Percentiles rank a stretch among this genome's conserved stretches.
Evolutionary conservation across 192 early-diverging fungal genomes (phyloP).

Genomic region (Obelidium mucronatum): DNA sequence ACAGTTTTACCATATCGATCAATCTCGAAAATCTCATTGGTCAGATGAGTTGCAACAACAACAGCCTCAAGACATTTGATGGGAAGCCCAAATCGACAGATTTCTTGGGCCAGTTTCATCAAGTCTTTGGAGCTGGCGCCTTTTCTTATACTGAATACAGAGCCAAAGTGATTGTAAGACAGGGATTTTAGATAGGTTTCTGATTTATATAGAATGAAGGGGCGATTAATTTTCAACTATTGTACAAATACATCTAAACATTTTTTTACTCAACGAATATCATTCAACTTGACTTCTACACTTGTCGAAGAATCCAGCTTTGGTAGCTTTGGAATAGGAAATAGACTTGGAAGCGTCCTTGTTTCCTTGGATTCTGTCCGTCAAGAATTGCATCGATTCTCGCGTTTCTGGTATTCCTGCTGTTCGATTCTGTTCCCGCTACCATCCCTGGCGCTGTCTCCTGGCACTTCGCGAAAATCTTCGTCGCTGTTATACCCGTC

Average conservation of each 20-base stretch:
- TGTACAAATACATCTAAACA: neutral
- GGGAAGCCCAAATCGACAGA: conserved; percentile 43
- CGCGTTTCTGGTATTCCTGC: neutral
- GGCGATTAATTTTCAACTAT: neutral
- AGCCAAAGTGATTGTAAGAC: conserved; percentile 42
- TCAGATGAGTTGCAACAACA: conserved; percentile 41
- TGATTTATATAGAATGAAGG: neutral
- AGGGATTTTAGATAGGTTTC: conserved; percentile 38
- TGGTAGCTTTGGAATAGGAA: conserved; percentile 14
- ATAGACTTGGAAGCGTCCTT: neutral
- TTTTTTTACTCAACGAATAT: neutral
- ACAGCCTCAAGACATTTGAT: conserved; percentile 63
- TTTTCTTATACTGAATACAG: conserved; percentile 50
- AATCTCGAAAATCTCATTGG: conserved; percentile 36
- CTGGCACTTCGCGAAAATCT: too few relatives aligned
- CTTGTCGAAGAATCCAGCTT: neutral
- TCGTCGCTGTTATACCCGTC: too few relatives aligned
- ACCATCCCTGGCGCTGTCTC: neutral
- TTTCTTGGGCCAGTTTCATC: conserved; percentile 42
- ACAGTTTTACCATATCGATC: conserved; percentile 45
- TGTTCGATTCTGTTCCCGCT: neutral
- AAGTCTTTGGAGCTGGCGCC: conserved; percentile 29
- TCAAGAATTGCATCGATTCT: neutral
- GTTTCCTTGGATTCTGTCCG: neutral
- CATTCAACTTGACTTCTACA: neutral